Conservation (phyloP, 345 rosid species). For the Xanthoceras sorbifolium region DNA sequence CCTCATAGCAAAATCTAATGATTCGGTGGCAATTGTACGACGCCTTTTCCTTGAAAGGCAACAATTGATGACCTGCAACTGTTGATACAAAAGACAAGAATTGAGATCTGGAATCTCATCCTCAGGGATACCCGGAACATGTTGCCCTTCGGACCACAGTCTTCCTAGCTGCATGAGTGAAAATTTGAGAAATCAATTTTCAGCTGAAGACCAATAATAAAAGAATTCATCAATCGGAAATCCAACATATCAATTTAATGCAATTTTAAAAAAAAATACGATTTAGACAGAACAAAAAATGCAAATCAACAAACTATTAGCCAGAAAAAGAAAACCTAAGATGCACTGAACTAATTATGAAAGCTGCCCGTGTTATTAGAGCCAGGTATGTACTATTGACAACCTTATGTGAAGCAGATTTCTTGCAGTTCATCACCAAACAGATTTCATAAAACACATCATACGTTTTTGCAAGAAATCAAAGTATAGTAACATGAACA, state of each 20-base stretch:
- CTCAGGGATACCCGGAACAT: conserved; percentile 76
- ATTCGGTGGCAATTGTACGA: conserved; percentile 54
- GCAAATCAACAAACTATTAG: background rate
- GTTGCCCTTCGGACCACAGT: conserved; percentile 74
- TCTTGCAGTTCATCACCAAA: background rate
- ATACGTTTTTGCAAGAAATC: background rate
- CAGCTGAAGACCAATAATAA: conserved; percentile 19
- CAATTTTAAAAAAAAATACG: background rate
- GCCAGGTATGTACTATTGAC: background rate
- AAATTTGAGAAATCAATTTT: conserved; percentile 18
- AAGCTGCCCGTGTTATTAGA: background rate
- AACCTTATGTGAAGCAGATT: background rate
- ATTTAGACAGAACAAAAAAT: background rate
- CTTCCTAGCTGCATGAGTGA: conserved; percentile 66
- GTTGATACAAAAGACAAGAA: conserved; percentile 82
- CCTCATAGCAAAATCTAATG: conserved; percentile 67
- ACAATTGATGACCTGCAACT: conserved; percentile 88
- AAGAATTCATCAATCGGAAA: conserved; percentile 3
- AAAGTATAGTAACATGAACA: background rate
- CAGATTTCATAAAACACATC: background rate
- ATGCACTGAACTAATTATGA: conserved; percentile 4
- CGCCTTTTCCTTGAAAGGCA: conserved; percentile 84
- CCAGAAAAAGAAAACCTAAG: background rate
- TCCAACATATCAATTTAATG: background rate
- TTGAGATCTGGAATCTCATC: conserved; percentile 80